A percentile compares a stretch with the other conserved stretches of the same genome.
These are phyloP conservation scores for Russula sp. DNA, from an alignment of 768 basidiomycete genomes.

Conservation along the genomic window DNA sequence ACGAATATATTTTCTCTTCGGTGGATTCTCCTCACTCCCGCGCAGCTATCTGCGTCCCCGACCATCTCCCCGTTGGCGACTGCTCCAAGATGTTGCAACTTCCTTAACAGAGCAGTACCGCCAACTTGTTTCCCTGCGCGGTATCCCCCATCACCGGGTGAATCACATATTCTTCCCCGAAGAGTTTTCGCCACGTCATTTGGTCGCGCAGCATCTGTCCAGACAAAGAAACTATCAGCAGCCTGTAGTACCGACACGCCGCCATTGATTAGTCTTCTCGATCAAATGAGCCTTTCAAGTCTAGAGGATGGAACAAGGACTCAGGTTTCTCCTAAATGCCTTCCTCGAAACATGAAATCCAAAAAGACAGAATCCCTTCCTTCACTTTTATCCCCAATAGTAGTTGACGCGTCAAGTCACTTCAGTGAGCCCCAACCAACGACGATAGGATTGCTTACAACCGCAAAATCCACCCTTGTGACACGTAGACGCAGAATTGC, in stretches of 20 bases:
- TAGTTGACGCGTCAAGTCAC: background rate
- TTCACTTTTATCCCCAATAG: background rate
- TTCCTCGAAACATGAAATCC: background rate
- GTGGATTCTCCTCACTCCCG: too few species aligned
- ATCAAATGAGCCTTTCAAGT: background rate
- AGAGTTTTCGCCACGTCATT: background rate
- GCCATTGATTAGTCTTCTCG: background rate
- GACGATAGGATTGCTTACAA: background rate
- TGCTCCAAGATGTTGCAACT: background rate
- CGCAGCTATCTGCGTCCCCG: background rate
- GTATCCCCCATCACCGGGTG: background rate
- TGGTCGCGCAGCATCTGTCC: too few species aligned
- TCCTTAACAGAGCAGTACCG: background rate
- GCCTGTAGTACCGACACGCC: background rate
- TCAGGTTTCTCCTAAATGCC: too few species aligned
- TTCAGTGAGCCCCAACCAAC: background rate
- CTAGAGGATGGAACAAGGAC: too few species aligned
- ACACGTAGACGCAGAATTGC: conserved; percentile 9
- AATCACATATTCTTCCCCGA: background rate
- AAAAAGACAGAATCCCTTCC: background rate
- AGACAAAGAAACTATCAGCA: background rate
- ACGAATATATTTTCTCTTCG: too few species aligned
- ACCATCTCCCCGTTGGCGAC: too few species aligned
- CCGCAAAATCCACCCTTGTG: background rate
- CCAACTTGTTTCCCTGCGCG: conserved; percentile 5